Evolutionary conservation across 1,139 yeast species (phyloP), one percentile per base, ranked within the genome.

Genomic region (Yamadazyma sp.): DNA sequence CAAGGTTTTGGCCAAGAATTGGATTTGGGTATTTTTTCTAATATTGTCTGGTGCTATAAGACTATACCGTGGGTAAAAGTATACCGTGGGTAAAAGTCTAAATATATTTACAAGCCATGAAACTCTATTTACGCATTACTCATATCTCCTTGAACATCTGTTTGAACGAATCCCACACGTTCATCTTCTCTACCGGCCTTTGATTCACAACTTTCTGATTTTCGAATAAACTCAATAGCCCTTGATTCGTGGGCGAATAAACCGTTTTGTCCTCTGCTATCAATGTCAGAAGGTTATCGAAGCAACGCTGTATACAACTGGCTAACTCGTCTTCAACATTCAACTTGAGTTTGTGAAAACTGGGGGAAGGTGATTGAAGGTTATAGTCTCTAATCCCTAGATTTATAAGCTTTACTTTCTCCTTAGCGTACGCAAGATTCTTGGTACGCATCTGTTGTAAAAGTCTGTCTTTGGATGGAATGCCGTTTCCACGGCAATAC

Each of bases 341-440:
- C 15, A 88, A 56, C 53, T 87, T 87, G 39, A 84, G 65, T 47
- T 82, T 81, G 44, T 90, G 88, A 0, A 94, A 78, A 1, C 80
- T 70, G 3, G 61, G 39, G 17, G 83, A 62, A 0, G 96, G 96
- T 1, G 94, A 86, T 53, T 86, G 94, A 21, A 88, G 58, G 50
- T 88, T 88, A 55, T 87, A 88, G 14, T 84, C 77, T 17, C 96
- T 63, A 15, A 88, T 73, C 1, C 70, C 64, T 37, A 67, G 72
- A 57, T 88, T 88, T 33, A 87, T 57, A 3, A 65, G 53, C 11
- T 61, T 64, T 6, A 84, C 52, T 39, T 76, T 68, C 6, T 70
- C 67, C 0, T 57, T 51, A 25, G 79, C 65, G 47, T 73, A 80
- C 8, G 34, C 37, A 13, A 38, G 23, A 31, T 54, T 51, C 1